Conservation (phyloP, 1,139 yeast species). For the Candida sp. region DNA sequence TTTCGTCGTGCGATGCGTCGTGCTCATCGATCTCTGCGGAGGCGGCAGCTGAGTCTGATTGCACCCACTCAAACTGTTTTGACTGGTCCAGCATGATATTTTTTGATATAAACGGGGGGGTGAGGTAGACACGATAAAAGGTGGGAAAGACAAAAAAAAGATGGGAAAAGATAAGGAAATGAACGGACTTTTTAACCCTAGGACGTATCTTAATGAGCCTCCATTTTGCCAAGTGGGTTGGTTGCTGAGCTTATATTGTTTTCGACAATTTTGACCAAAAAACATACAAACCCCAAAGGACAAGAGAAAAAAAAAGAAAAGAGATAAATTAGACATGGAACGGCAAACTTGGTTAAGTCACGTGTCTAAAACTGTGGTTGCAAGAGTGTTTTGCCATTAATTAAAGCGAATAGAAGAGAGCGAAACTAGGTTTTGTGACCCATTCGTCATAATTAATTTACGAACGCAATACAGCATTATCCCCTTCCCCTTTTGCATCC, state of each 20-base stretch:
- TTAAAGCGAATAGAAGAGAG: not conserved
- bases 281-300: not conserved
- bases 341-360: not conserved
- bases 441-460: not conserved
- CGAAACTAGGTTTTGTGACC: not conserved
- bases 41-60: not conserved
- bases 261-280: too few species aligned
- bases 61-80: not conserved
- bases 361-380: slow-evolving; percentile 1
- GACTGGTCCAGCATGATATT: not conserved
- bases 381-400: not conserved
- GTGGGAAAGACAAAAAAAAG: not conserved
- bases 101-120: not conserved
- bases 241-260: too few species aligned
- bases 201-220: too few species aligned
- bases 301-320: not conserved
- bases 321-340: not conserved
- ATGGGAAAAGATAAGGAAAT: not conserved
- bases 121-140: too few species aligned
- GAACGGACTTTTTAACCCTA: too few species aligned
- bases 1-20: slow-evolving; percentile 8
- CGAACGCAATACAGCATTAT: not conserved
- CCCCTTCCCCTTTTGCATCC: too few species aligned
- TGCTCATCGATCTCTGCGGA: not conserved
- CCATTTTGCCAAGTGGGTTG: too few species aligned